Conservation (phyloP, 805 yeast species). For the Pichia californica region DNA sequence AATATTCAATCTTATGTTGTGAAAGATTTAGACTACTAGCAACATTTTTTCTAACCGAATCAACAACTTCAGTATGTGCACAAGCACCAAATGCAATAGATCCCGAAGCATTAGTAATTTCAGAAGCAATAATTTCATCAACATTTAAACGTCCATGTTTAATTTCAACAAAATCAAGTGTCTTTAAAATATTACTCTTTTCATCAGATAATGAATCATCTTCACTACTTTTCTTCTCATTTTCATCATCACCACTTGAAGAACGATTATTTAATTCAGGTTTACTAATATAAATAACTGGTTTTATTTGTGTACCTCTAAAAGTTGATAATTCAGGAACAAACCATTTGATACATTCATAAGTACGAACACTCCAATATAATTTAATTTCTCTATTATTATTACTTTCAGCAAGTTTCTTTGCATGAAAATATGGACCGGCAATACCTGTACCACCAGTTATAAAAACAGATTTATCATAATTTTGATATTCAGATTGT, state of each 20-base stretch:
- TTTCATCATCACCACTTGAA: neutral
- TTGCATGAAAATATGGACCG: constrained; percentile 43
- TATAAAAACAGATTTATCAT: constrained; percentile 48
- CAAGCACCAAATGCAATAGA: constrained; percentile 43
- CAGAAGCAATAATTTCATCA: constrained; percentile 29
- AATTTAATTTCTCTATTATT: constrained; percentile 37
- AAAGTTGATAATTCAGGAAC: constrained; percentile 35
- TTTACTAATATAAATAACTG: constrained; percentile 37
- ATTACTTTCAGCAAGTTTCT: constrained; percentile 25
- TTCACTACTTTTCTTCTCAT: neutral
- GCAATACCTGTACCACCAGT: constrained; percentile 79
- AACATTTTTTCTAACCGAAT: constrained; percentile 23
- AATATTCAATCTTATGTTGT: constrained; percentile 24
- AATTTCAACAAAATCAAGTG: constrained; percentile 31
- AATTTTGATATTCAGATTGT: constrained; percentile 41
- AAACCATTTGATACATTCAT: constrained; percentile 46
- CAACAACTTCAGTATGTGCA: constrained; percentile 41
- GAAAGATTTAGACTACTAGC: constrained; percentile 12
- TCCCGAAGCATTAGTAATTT: constrained; percentile 33
- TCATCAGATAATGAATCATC: neutral
- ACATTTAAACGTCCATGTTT: constrained; percentile 40
- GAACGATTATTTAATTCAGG: constrained; percentile 15
- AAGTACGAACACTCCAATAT: constrained; percentile 58
- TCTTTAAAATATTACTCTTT: neutral
- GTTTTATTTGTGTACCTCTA: constrained; percentile 29